A percentile compares a stretch with the other conserved stretches of the same genome.
Evolutionary conservation across 768 basidiomycete genomes (phyloP).

Genomic region (Mycena rebaudengoi): DNA sequence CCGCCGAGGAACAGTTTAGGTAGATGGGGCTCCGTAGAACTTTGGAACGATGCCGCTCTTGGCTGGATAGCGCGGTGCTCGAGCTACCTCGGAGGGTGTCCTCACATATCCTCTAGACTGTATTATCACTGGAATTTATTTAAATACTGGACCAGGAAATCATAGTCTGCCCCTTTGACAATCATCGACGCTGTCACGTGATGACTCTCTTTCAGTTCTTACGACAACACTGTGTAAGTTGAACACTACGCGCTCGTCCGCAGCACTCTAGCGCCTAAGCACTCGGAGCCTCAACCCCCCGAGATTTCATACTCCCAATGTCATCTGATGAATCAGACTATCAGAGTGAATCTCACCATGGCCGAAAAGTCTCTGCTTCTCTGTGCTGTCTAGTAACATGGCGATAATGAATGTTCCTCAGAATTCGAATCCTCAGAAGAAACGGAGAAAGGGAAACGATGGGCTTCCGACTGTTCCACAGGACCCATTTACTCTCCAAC

Average conservation of each 20-base stretch:
- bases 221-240: too few species aligned
- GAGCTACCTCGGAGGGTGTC: too few species aligned
- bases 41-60: not conserved
- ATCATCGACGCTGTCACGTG: too few species aligned
- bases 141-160: too few species aligned
- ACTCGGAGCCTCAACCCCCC: too few species aligned
- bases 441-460: slow-evolving; percentile 34
- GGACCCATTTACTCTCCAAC: slow-evolving; percentile 20
- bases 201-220: too few species aligned
- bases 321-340: slow-evolving; percentile 23
- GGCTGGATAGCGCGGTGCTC: not conserved
- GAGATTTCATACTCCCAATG: slow-evolving; percentile 2
- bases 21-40: not conserved
- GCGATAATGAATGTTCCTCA: not conserved
- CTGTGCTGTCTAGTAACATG: not conserved
- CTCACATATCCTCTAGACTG: too few species aligned
- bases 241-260: too few species aligned
- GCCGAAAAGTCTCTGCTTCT: slow-evolving; percentile 13
- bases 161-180: too few species aligned
- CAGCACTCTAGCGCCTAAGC: too few species aligned
- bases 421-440: slow-evolving; percentile 15
- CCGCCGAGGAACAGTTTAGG: slow-evolving; percentile 70
- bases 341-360: not conserved
- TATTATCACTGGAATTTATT: too few species aligned
- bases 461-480: slow-evolving; percentile 17